A percentile compares a stretch with the other conserved stretches of the same genome.
phyloP scores from a whole-genome alignment of 2,329 filamentous ascomycete species.

The Myriosclerotinia curreyana region DNA sequence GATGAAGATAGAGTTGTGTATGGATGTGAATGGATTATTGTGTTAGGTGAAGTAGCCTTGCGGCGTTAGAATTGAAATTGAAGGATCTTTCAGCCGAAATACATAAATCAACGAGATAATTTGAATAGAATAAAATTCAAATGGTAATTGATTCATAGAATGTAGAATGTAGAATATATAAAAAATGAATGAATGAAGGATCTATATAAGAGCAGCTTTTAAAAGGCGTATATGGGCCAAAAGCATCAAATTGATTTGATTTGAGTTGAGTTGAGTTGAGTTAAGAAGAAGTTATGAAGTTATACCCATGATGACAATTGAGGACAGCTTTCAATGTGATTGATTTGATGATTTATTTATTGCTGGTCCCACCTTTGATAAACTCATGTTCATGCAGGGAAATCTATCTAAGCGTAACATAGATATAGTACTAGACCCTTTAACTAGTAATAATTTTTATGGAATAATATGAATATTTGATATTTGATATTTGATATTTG shows the following conservation, averaged over 20 bases:
- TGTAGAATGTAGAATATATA: background rate
- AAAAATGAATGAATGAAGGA: conserved; percentile 2
- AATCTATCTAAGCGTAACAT: too few relatives aligned
- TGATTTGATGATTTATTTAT: background rate
- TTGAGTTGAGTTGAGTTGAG: too few relatives aligned
- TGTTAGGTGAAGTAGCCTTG: conserved; percentile 11
- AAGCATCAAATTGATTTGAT: conserved; percentile 6
- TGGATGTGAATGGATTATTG: too few relatives aligned
- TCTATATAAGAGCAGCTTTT: background rate
- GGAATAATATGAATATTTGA: too few relatives aligned
- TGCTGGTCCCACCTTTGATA: background rate
- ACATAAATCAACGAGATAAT: conserved; percentile 12
- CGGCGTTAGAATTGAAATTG: conserved; percentile 1
- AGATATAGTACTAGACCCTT: too few relatives aligned
- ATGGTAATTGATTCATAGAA: background rate
- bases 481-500: too few relatives aligned
- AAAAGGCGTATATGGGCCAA: background rate
- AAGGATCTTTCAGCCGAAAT: conserved; percentile 13
- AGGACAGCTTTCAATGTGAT: conserved; percentile 22
- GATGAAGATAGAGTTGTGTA: background rate
- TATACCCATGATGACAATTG: too few relatives aligned
- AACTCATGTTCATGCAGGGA: conserved; percentile 17
- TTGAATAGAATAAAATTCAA: background rate
- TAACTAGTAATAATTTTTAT: too few relatives aligned
- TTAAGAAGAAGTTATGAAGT: too few relatives aligned